These are phyloP conservation scores for Rhododendron simsii DNA, from an alignment of 148 eudicot species.

Conservation along the genomic window DNA sequence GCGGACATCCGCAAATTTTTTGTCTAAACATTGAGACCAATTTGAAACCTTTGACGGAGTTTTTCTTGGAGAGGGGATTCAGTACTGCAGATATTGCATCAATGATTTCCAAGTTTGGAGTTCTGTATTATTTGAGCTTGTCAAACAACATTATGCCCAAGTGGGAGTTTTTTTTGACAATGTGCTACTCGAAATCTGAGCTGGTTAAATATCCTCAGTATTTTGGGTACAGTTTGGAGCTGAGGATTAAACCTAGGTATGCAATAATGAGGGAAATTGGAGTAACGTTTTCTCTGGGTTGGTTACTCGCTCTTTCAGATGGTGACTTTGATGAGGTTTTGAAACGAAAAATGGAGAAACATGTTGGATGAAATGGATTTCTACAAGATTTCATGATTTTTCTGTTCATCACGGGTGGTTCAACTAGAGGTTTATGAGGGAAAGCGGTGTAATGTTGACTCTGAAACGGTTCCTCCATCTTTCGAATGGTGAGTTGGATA, in stretches of 20 bases:
- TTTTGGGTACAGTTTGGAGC: slow-evolving; percentile 79
- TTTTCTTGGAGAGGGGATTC: slow-evolving; percentile 45
- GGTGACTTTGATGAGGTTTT: slow-evolving; percentile 41
- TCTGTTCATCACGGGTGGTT: neutral
- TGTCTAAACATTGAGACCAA: slow-evolving; percentile 61
- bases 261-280: slow-evolving; percentile 42
- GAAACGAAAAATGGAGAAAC: slow-evolving; percentile 48
- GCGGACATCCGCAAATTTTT: slow-evolving; percentile 18
- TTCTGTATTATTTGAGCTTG: slow-evolving; percentile 67
- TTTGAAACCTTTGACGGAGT: slow-evolving; percentile 54
- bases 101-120: slow-evolving; percentile 62
- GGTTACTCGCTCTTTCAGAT: slow-evolving; percentile 54
- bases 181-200: slow-evolving; percentile 60
- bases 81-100: slow-evolving; percentile 39
- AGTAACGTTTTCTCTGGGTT: slow-evolving; percentile 54
- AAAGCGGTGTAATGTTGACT: neutral
- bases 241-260: slow-evolving; percentile 72
- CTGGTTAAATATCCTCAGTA: slow-evolving; percentile 68
- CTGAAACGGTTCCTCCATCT: slow-evolving; percentile 3
- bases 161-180: slow-evolving; percentile 72
- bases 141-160: slow-evolving; percentile 47
- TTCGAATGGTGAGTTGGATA: slow-evolving; percentile 40
- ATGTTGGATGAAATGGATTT: neutral
- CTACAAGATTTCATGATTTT: neutral
- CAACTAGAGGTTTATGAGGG: neutral